Percentiles rank a stretch among this genome's conserved stretches.
phyloP scores from a whole-genome alignment of 345 rosid genomes.

The Firmiana major region DNA sequence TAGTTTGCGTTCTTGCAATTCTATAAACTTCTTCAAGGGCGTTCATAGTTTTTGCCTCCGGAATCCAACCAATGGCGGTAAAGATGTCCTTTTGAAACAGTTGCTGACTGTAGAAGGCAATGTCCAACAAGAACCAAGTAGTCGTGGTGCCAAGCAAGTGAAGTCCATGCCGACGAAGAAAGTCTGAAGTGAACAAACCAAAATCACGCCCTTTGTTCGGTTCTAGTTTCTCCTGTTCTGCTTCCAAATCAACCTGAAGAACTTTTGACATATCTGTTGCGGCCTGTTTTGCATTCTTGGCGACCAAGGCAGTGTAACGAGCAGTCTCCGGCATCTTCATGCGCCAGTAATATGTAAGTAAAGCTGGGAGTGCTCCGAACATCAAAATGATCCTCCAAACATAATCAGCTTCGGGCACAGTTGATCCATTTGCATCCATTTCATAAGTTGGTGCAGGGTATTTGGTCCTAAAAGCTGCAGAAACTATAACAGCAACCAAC shows the following conservation, averaged over 20 bases:
- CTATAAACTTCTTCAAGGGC: slow-evolving; percentile 58
- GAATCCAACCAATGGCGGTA: slow-evolving; percentile 70
- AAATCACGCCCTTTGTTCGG: slow-evolving; percentile 29
- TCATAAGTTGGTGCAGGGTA: slow-evolving; percentile 42
- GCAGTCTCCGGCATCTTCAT: slow-evolving; percentile 87
- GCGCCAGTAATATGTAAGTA: slow-evolving; percentile 61
- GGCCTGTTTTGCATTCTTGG: slow-evolving; percentile 58
- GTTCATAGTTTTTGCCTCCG: slow-evolving; percentile 56
- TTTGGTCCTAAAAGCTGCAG: slow-evolving; percentile 31
- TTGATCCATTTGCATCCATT: slow-evolving; percentile 34
- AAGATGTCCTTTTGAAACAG: slow-evolving; percentile 76
- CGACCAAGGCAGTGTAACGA: slow-evolving; percentile 67
- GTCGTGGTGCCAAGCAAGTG: slow-evolving; percentile 54
- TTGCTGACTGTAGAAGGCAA: slow-evolving; percentile 71
- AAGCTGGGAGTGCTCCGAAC: slow-evolving; percentile 71
- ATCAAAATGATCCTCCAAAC: slow-evolving; percentile 70
- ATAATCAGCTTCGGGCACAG: slow-evolving; percentile 58
- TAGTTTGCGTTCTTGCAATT: slow-evolving; percentile 58
- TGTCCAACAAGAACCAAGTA: slow-evolving; percentile 75
- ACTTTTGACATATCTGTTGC: slow-evolving; percentile 75
- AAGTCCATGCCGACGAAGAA: slow-evolving; percentile 48
- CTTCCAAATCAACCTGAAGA: slow-evolving; percentile 53
- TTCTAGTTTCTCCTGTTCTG: slow-evolving; percentile 42
- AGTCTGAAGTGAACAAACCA: slow-evolving; percentile 49
- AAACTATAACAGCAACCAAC: slow-evolving; percentile 38